Conservation (phyloP, 2,329 filamentous ascomycete species). For the Fusarium sp. region DNA sequence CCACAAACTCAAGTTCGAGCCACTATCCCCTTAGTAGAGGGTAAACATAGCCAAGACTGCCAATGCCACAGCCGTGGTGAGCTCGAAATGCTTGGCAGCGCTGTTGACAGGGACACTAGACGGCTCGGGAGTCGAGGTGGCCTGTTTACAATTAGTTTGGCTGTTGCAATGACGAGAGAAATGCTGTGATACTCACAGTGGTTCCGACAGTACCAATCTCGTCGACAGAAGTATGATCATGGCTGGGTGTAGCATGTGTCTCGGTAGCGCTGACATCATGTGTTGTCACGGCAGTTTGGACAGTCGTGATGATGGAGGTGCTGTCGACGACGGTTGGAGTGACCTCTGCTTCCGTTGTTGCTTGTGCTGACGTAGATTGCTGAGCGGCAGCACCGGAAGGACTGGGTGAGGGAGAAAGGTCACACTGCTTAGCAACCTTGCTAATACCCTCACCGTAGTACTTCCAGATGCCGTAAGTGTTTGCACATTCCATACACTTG, state of each 20-base stretch:
- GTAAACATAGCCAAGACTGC: slow-evolving; percentile 2
- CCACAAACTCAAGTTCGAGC: neutral
- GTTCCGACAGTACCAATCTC: slow-evolving; percentile 28
- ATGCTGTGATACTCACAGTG: slow-evolving; percentile 12
- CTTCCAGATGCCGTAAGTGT: slow-evolving; percentile 58
- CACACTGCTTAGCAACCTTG: slow-evolving; percentile 49
- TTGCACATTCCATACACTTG: slow-evolving; percentile 57
- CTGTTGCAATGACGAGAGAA: neutral
- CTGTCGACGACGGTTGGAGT: neutral
- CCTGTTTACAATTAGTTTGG: neutral
- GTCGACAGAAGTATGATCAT: slow-evolving; percentile 9
- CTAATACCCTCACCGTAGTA: slow-evolving; percentile 55
- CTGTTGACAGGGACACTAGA: slow-evolving; percentile 15
- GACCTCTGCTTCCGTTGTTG: neutral
- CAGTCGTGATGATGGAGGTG: neutral
- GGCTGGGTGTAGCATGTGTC: neutral
- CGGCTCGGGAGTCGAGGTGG: slow-evolving; percentile 13
- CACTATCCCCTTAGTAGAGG: slow-evolving; percentile 8
- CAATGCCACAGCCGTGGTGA: slow-evolving; percentile 5
- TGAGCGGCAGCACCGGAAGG: slow-evolving; percentile 23
- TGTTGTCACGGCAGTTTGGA: neutral
- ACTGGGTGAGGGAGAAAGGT: slow-evolving; percentile 33
- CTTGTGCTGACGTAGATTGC: neutral
- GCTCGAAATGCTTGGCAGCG: slow-evolving; percentile 21
- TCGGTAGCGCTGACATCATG: neutral